Evolutionary conservation across 1,284 basidiomycete species (phyloP).

Genomic region (Volvariella surrecta): DNA sequence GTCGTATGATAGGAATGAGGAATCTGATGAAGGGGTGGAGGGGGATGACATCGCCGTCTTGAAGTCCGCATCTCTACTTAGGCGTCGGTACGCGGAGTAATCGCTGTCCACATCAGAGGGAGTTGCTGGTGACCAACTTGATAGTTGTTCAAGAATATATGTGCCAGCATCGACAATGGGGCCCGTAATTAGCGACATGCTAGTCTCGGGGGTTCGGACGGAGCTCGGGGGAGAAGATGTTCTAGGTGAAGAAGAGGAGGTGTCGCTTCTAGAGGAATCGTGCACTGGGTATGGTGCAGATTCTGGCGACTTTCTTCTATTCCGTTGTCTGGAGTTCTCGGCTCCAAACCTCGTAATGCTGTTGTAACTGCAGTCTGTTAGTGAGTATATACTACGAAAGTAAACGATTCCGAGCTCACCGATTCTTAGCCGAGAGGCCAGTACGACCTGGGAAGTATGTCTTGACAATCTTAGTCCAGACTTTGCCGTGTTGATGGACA

Average conservation of each 20-base stretch:
- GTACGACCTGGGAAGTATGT: constrained; percentile 49
- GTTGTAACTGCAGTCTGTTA: constrained; percentile 26
- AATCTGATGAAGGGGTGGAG: constrained; percentile 5
- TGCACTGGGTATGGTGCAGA: constrained; percentile 20
- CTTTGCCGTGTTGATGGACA: constrained; percentile 43
- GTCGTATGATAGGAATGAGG: constrained; percentile 14
- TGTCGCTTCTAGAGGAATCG: constrained; percentile 26
- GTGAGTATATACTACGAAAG: constrained; percentile 2
- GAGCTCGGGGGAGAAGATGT: constrained; percentile 25
- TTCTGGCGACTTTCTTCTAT: constrained; percentile 26
- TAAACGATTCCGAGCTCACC: constrained; percentile 22
- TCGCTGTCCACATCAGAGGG: constrained; percentile 20
- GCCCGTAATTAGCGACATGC: constrained; percentile 7
- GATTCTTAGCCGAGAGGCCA: constrained; percentile 49
- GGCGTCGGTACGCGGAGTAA: constrained; percentile 19
- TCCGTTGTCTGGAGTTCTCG: constrained; percentile 25
- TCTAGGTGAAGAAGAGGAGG: constrained; percentile 26
- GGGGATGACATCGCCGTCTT: constrained; percentile 2
- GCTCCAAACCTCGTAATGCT: constrained; percentile 36
- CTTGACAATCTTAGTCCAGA: constrained; percentile 51
- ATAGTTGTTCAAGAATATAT: constrained; percentile 22
- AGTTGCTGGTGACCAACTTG: constrained; percentile 26
- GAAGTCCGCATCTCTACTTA: constrained; percentile 11
- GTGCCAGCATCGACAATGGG: constrained; percentile 11
- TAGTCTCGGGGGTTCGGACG: constrained; percentile 19